phyloP scores from a whole-genome alignment of 148 eudicot species.

The Nepenthes gracilis region DNA sequence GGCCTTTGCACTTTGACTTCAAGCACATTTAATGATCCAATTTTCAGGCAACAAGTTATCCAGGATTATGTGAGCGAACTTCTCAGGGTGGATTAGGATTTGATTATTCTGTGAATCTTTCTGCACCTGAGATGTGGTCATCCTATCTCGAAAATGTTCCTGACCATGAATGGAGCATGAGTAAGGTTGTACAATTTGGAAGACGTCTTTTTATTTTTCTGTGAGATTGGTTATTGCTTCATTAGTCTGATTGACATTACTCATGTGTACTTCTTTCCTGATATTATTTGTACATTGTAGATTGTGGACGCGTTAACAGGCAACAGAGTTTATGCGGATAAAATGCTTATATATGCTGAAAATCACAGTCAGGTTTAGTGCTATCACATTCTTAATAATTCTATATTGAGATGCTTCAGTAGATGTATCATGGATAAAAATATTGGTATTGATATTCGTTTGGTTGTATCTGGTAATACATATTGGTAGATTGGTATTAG shows the following conservation, averaged over 20 bases:
- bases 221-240: neutral
- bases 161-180: slow-evolving; percentile 86
- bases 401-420: neutral
- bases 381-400: neutral
- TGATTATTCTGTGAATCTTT: slow-evolving; percentile 83
- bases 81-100: slow-evolving; percentile 97
- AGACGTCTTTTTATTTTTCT: neutral
- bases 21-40: neutral
- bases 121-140: slow-evolving; percentile 87
- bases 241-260: neutral
- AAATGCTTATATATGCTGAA: slow-evolving; percentile 89
- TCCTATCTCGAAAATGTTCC: slow-evolving; percentile 65
- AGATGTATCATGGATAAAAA: too few relatives aligned
- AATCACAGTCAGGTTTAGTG: slow-evolving; percentile 94
- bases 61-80: slow-evolving; percentile 87
- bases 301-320: slow-evolving; percentile 69
- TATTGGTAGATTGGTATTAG: too few relatives aligned
- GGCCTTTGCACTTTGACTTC: neutral
- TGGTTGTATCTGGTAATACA: too few relatives aligned
- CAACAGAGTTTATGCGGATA: slow-evolving; percentile 39
- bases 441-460: too few relatives aligned
- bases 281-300: slow-evolving; percentile 22
- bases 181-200: slow-evolving; percentile 48
- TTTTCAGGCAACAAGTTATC: slow-evolving; percentile 70
- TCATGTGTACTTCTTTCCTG: neutral